phyloP scores from a whole-genome alignment of 768 basidiomycete species.

The Melanogaster broomeanus region DNA sequence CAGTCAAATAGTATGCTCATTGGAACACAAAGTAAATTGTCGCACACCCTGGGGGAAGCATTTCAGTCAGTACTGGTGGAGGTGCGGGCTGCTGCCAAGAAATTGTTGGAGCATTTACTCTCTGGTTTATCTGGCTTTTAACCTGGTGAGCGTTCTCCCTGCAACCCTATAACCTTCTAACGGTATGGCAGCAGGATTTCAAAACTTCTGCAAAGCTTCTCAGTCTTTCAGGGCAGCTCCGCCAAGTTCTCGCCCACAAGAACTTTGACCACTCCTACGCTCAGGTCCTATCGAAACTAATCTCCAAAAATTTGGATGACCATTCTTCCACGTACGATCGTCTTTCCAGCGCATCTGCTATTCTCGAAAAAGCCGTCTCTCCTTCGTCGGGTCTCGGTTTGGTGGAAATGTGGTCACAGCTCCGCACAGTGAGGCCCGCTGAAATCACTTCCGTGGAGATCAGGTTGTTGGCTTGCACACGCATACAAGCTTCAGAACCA shows the following conservation, averaged over 20 bases:
- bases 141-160: conserved; percentile 26
- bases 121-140: conserved; percentile 3
- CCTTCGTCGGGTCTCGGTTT: conserved; percentile 74
- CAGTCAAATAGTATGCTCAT: conserved; percentile 1
- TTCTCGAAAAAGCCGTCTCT: conserved; percentile 51
- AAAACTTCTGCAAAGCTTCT: conserved; percentile 40
- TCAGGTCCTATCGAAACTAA: conserved; percentile 57
- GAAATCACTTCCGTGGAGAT: conserved; percentile 21
- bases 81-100: conserved; percentile 13
- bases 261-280: conserved; percentile 68
- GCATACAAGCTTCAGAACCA: not conserved
- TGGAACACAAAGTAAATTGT: conserved; percentile 3
- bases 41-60: conserved; percentile 14
- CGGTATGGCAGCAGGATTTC: conserved; percentile 31
- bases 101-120: conserved; percentile 20
- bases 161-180: not conserved
- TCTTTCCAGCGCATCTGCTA: conserved; percentile 34
- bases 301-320: conserved; percentile 43
- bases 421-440: conserved; percentile 29
- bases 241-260: conserved; percentile 36
- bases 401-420: conserved; percentile 65
- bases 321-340: conserved; percentile 35
- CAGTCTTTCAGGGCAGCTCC: conserved; percentile 43
- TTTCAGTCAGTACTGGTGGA: conserved; percentile 26
- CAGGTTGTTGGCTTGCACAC: conserved; percentile 10